Percentiles rank a stretch among this genome's conserved stretches.
Conservation (phyloP, 192 early-diverging fungal genomes). For the Coemansia sp. region DNA sequence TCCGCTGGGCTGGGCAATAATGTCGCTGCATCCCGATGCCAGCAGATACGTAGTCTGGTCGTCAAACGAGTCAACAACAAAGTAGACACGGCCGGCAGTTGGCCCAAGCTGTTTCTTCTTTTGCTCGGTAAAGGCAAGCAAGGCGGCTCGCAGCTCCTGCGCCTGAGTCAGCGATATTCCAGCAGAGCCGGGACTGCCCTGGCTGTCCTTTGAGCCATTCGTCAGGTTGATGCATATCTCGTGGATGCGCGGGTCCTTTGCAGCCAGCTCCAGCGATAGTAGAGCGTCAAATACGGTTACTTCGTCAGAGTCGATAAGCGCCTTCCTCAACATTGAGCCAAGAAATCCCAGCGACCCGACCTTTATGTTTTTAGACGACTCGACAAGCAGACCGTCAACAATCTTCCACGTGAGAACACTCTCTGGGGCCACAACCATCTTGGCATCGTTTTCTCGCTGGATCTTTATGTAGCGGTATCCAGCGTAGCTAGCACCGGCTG, state of each 20-base stretch:
- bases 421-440: neutral
- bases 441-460: neutral
- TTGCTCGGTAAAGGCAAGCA: conserved; percentile 54
- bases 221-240: conserved; percentile 17
- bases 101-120: conserved; percentile 56
- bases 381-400: conserved; percentile 20
- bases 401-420: conserved; percentile 30
- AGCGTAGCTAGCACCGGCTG: conserved; percentile 10
- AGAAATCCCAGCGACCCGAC: neutral
- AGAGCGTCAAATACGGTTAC: conserved; percentile 50
- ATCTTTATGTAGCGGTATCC: neutral
- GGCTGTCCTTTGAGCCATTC: neutral
- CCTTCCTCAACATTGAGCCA: neutral
- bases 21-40: conserved; percentile 65
- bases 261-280: conserved; percentile 49
- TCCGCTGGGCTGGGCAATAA: conserved; percentile 63
- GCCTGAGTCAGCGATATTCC: conserved; percentile 60
- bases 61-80: conserved; percentile 70
- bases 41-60: conserved; percentile 66
- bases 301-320: neutral
- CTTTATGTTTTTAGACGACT: neutral
- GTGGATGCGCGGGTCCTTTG: conserved; percentile 54
- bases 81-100: conserved; percentile 55
- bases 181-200: neutral
- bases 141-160: conserved; percentile 62